phyloP scores from a whole-genome alignment of 352 stramenopile genomes.

The Globisporangium lucens region DNA sequence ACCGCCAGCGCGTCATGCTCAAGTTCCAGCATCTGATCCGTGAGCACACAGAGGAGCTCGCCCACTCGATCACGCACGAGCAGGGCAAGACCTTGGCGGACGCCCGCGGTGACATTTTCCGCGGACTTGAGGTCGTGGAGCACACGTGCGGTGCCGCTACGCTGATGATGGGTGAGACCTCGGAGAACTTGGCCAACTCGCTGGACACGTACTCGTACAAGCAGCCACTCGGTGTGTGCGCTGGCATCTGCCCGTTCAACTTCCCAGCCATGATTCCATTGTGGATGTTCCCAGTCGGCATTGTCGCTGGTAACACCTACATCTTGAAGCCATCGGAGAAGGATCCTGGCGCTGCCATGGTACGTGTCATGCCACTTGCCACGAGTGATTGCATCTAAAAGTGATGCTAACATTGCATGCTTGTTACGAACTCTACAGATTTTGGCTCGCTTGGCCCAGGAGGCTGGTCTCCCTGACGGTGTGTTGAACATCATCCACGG shows the following conservation, averaged over 20 bases:
- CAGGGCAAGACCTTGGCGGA: conserved; percentile 92
- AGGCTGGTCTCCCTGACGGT: conserved; percentile 92
- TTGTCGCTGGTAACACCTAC: conserved; percentile 95
- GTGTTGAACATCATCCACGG: conserved; percentile 95
- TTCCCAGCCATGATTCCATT: conserved; percentile 98
- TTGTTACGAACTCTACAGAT: conserved; percentile 37
- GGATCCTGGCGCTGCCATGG: conserved; percentile 86
- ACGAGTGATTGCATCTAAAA: not conserved
- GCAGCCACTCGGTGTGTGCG: conserved; percentile 93
- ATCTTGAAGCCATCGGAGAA: conserved; percentile 96
- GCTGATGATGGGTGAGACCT: conserved; percentile 95
- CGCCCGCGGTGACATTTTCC: conserved; percentile 96
- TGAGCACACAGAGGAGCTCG: conserved; percentile 93
- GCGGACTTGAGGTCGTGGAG: conserved; percentile 89
- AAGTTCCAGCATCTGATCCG: conserved; percentile 95
- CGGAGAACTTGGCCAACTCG: conserved; percentile 88
- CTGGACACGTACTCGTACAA: conserved; percentile 97
- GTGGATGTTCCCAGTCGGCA: conserved; percentile 89
- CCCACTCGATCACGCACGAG: conserved; percentile 93
- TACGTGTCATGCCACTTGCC: conserved; percentile 7
- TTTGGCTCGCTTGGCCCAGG: conserved; percentile 88
- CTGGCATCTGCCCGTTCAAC: conserved; percentile 94
- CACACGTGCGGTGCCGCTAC: conserved; percentile 72
- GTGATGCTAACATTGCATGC: not conserved
- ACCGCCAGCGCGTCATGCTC: conserved; percentile 94